Base-by-base conservation (phyloP, 1,284 basidiomycete genomes). In the Ceratobasidium sp. region DNA sequence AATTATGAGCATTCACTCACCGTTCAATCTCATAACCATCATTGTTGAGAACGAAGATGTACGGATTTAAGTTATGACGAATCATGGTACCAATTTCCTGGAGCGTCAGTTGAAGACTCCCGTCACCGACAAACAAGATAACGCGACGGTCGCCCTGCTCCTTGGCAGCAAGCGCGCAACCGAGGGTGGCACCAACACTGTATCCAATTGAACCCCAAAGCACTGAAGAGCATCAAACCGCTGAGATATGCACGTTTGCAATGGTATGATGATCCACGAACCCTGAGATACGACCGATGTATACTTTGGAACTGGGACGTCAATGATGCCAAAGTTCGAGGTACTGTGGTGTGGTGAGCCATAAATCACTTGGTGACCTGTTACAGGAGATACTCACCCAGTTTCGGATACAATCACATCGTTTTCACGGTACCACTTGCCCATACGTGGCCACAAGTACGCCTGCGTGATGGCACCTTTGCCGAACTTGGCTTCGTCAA, bases 11-110 rank as follows among this genome's bases (percentile, higher is more conserved):
- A 78, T 93, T 89, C 75, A 94, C 86, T 77, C 86, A 87, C 23
- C 92, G 85, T 83, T 97, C 95, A 74, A 96, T 95, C 53, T 90
- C 89, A 80, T 95, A 95, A 0, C 95, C 95, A 67, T 88, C 87
- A 81, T 97, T 96, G 83, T 95, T 95, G 72, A 97, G 83, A 16
- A 98, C 84, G 79, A 95, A 94, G 64, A 95, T 83, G 78, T 92
- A 92, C 2, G 93, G 92, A 71, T 84, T 89, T 40, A 94, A 79
- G 7, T 83, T 85, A 70, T 85, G 79, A 36, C 84, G 85, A 70
- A 93, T 85, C 89, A 94, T 94, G 2, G 89, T 88, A 5, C 92
- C 90, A 18, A 95, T 76, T 64, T 78, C 76, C 76, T 84, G 83
- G 11, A 82, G 81, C 14, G 81, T 78, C 21, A 85, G 77, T 75